Evolutionary conservation across 2,329 filamentous ascomycete species (phyloP).

Genomic region (Bimuria novae-zelandiae): DNA sequence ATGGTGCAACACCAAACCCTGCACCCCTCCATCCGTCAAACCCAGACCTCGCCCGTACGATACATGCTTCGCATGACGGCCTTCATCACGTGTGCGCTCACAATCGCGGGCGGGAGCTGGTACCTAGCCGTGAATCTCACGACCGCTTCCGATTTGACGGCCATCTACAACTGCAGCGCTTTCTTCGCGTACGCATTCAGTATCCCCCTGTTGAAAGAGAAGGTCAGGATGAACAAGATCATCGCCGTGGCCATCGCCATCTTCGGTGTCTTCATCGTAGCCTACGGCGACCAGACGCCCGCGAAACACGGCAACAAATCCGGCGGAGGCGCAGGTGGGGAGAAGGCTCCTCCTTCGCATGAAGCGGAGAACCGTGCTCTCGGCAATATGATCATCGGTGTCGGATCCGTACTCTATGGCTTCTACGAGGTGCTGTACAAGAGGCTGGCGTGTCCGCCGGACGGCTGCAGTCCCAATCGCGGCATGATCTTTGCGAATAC

Average conservation of each 20-base stretch:
- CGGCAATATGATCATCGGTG: constrained; percentile 89
- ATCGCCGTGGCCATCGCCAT: constrained; percentile 87
- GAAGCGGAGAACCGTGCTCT: constrained; percentile 70
- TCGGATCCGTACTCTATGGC: constrained; percentile 90
- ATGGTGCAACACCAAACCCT: constrained; percentile 86
- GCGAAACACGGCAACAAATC: constrained; percentile 61
- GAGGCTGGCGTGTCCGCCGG: constrained; percentile 86
- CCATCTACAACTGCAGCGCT: constrained; percentile 98
- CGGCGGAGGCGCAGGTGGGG: constrained; percentile 58
- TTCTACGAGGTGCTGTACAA: constrained; percentile 99
- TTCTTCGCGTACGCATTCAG: constrained; percentile 99
- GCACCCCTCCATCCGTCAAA: constrained; percentile 59
- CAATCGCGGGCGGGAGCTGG: constrained; percentile 90
- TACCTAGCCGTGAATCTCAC: constrained; percentile 94
- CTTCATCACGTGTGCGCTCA: constrained; percentile 82
- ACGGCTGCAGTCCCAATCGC: constrained; percentile 81
- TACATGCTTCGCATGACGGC: constrained; percentile 83
- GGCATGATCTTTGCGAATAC: constrained; percentile 95
- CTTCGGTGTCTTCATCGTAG: constrained; percentile 87
- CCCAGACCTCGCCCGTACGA: constrained; percentile 60
- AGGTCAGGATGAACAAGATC: constrained; percentile 81
- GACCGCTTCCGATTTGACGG: constrained; percentile 89
- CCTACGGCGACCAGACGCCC: constrained; percentile 75
- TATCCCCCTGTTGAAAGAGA: constrained; percentile 85
- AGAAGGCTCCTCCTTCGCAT: constrained; percentile 50